Evolutionary conservation across 2,329 filamentous ascomycete species (phyloP), one percentile per base, ranked within the genome.

Genomic region (Botrytis squamosa): DNA sequence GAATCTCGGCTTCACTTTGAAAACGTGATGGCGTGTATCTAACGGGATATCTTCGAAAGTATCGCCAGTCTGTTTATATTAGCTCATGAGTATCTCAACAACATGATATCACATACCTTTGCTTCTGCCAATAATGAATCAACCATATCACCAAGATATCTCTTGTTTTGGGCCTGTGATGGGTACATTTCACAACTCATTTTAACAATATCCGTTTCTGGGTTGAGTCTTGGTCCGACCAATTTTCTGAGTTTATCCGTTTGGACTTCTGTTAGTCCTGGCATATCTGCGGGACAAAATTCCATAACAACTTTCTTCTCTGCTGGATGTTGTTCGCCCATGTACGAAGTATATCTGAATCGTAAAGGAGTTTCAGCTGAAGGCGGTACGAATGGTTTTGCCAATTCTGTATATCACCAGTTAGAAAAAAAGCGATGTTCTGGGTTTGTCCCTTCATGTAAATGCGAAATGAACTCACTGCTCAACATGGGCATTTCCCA

Each of bases 321-420:
- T 4, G 95, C 94, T 0, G 96, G 95, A 84, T 99, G 97, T 73
- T 89, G 86, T 84, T 98, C 96, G 79, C 95, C 95, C 88, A 99
- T 92, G 84, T 98, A 98, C 55, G 92, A 95, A 25, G 96, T 99
- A 86, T 97, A 98, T 80, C 96, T 92, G 90, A 98, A 99, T 79
- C 95, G 92, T 74, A 99, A 89, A 64, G 94, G 90, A 78, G 93
- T 87, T 64, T 89, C 83, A 44, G 86, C 82, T 22, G 88, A 87
- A 2, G 95, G 94, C 4, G 90, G 88, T 75, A 87, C 84, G 82
- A 97, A 98, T 29, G 93, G 92, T 83, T 93, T 93, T 72, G 93
- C 92, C 76, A 96, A 88, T 81, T 95, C 93, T 97, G 80, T 57
- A 80, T 46, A 73, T 52, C 60, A 40, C 60, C 71, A 70, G 72